Evolutionary conservation across 208 protist genomes (phyloP), one percentile per base, ranked within the genome.

Genomic region (Leishmania lainsoni): DNA sequence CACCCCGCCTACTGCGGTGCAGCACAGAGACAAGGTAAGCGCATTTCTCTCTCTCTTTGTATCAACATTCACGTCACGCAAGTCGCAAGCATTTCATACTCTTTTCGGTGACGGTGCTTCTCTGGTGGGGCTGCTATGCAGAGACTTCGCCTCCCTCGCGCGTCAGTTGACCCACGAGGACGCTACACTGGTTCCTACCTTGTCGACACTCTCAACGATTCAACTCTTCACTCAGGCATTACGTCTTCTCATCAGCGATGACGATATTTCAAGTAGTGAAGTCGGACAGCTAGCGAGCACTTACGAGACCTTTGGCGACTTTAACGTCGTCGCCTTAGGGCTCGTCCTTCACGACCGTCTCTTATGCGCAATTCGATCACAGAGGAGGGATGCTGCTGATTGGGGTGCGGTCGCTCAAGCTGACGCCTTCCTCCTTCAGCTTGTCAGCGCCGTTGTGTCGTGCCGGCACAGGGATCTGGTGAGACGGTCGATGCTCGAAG

Each of bases 11-110:
- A 84, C 83, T 6, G 73, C 83, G 5, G 63, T 54, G 49, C 79
- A 86, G 32, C 86, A 87, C 68, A 73, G 39, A 0, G 81, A 78
- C 29, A 88, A 88, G 56, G 86, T 93, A 76, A 85, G 63, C 29
- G 65, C 58, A 0, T 91, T 93, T 77, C 87, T 93, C 5, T 71
- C 80, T 32, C 68, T 80, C 12, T 93, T 91, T 59, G 69, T 89
- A 3, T 10, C 58, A 29, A 74, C 76, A 12, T 87, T 90, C 63
- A 52, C 79, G 1, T 86, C 83, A n/a, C 83, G 83, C 14, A 86
- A 78, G n/a, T 77, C 85, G 29, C n/a, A 63, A 2, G 66, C 83
- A 10, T 91, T 91, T 56, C 86, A 78, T 42, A n/a, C 73, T 35
- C 39, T 89, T 35, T 93, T 93, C 71, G 82, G 84, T 52, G 81